phyloP scores from a whole-genome alignment of 2,329 filamentous ascomycete species.

The Neonectria coccinea region DNA sequence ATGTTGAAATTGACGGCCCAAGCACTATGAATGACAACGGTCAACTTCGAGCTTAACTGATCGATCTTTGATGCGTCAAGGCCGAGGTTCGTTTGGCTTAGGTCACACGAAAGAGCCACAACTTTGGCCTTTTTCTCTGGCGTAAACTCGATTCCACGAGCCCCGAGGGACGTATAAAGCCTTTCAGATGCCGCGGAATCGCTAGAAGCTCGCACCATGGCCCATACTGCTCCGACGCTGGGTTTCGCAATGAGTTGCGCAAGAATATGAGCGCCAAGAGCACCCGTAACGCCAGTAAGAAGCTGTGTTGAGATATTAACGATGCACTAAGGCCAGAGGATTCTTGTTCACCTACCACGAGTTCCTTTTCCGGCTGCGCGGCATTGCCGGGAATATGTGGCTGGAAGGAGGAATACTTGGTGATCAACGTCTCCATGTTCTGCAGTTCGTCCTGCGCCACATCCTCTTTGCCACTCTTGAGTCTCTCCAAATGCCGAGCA shows the following conservation, averaged over 20 bases:
- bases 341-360: constrained; percentile 44
- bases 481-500: constrained; percentile 37
- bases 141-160: constrained; percentile 22
- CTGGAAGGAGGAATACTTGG: constrained; percentile 53
- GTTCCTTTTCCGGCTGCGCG: constrained; percentile 44
- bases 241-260: constrained; percentile 68
- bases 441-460: constrained; percentile 43
- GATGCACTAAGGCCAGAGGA: fast-evolving
- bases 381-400: constrained; percentile 37
- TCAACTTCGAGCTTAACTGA: constrained; percentile 50
- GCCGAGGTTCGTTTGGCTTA: constrained; percentile 35
- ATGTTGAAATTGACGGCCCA: constrained; percentile 70
- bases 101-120: constrained; percentile 34
- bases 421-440: constrained; percentile 50
- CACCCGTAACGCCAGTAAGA: constrained; percentile 72
- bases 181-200: constrained; percentile 22
- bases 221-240: constrained; percentile 64
- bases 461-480: constrained; percentile 35
- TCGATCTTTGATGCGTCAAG: constrained; percentile 42
- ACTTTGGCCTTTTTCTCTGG: constrained; percentile 43
- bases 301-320: constrained; percentile 47
- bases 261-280: constrained; percentile 69
- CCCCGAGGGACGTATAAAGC: constrained; percentile 27
- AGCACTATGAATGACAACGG: constrained; percentile 61
- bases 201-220: constrained; percentile 34